Percentiles rank a stretch among this genome's conserved stretches.
Evolutionary conservation across 2,329 filamentous ascomycete species (phyloP).

Genomic region (Stachybotrys elegans): DNA sequence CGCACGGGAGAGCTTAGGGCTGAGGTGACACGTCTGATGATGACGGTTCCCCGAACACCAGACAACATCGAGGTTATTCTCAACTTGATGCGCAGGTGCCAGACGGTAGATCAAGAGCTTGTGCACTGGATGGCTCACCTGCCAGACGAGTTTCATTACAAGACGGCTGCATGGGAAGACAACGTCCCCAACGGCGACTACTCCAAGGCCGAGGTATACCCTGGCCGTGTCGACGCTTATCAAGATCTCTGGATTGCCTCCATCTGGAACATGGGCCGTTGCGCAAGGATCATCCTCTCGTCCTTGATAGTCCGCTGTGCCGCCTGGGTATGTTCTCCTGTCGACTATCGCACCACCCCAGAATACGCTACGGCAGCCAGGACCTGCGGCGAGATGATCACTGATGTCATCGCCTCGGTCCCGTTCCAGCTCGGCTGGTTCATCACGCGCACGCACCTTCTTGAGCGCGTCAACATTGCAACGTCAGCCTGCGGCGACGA

Average conservation of each 20-base stretch:
- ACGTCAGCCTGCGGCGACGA: conserved; percentile 47
- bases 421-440: conserved; percentile 59
- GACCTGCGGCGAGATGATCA: conserved; percentile 46
- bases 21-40: conserved; percentile 46
- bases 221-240: conserved; percentile 56
- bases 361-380: conserved; percentile 53
- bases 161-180: conserved; percentile 53
- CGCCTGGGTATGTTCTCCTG: conserved; percentile 55
- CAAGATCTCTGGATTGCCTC: conserved; percentile 54
- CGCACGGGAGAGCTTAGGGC: conserved; percentile 50
- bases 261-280: conserved; percentile 51
- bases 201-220: conserved; percentile 49
- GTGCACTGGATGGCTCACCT: conserved; percentile 45
- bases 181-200: conserved; percentile 48
- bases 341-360: conserved; percentile 58
- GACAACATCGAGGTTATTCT: conserved; percentile 47
- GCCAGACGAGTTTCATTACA: conserved; percentile 45
- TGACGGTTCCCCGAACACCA: conserved; percentile 36
- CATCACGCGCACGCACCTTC: conserved; percentile 35
- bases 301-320: conserved; percentile 53
- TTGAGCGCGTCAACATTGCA: conserved; percentile 33
- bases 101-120: conserved; percentile 47
- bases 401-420: conserved; percentile 56
- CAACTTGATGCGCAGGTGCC: conserved; percentile 45
- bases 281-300: conserved; percentile 49